phyloP scores from a whole-genome alignment of 345 rosid genomes.

The Crucihimalaya himalaica region DNA sequence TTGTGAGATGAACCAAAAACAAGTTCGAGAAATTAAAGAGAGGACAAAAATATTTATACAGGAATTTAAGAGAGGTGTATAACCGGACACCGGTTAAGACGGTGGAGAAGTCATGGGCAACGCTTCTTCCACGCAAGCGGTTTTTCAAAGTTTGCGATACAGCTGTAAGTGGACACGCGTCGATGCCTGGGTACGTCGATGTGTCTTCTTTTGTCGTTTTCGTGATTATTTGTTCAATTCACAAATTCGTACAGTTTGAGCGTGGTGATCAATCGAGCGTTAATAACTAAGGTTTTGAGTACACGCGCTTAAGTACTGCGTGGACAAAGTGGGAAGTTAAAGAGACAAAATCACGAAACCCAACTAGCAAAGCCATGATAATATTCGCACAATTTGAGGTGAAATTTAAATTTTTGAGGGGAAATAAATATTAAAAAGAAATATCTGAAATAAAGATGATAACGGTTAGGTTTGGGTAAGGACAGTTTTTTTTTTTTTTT shows the following conservation, averaged over 20 bases:
- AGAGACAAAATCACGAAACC: conserved; percentile 41
- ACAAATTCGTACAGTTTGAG: not conserved
- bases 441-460: conserved; percentile 34
- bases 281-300: not conserved
- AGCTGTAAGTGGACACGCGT: conserved; percentile 90
- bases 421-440: conserved; percentile 1
- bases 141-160: conserved; percentile 64
- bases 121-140: conserved; percentile 67
- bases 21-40: conserved; percentile 20
- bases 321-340: conserved; percentile 19
- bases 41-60: conserved; percentile 35
- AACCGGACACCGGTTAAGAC: conserved; percentile 36
- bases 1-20: not conserved
- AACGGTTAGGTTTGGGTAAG: conserved; percentile 44
- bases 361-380: conserved; percentile 37
- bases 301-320: not conserved
- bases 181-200: conserved; percentile 26
- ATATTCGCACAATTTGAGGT: conserved; percentile 38
- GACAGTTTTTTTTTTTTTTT: conserved; percentile 31
- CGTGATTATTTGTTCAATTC: not conserved
- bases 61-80: not conserved
- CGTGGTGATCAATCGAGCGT: conserved; percentile 31
- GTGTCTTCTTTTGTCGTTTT: conserved; percentile 41
- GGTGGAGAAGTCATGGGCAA: conserved; percentile 55
- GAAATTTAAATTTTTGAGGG: not conserved